Percentiles rank a stretch among this genome's conserved stretches.
Conservation (phyloP, 306 rosid species). For the Fragaria vesca region DNA sequence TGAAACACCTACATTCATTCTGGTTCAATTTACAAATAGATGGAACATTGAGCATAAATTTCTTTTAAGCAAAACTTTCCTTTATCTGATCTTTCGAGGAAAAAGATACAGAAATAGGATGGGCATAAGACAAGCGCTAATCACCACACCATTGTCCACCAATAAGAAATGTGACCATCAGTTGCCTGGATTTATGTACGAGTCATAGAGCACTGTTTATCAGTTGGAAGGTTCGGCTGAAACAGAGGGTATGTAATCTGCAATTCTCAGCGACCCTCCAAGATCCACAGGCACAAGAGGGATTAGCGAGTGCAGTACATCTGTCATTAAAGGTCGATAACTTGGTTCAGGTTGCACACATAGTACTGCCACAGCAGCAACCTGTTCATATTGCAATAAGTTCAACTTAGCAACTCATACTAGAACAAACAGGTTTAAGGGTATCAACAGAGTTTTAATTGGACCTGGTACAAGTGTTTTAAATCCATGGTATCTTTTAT, state of each 20-base stretch:
- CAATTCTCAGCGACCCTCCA: slow-evolving; percentile 77
- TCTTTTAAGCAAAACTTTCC: neutral
- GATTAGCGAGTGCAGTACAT: slow-evolving; percentile 86
- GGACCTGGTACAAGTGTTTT: slow-evolving; percentile 91
- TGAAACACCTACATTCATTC: slow-evolving; percentile 1
- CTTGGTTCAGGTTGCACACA: slow-evolving; percentile 93
- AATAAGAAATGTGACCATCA: neutral
- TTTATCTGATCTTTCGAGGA: neutral
- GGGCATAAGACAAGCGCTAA: neutral
- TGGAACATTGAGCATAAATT: neutral
- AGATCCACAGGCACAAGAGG: slow-evolving; percentile 79
- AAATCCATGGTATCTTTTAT: slow-evolving; percentile 83
- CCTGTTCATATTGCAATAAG: slow-evolving; percentile 43
- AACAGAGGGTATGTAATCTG: slow-evolving; percentile 34
- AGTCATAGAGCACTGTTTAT: slow-evolving; percentile 7
- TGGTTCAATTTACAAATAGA: slow-evolving; percentile 12
- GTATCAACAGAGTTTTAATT: slow-evolving; percentile 15
- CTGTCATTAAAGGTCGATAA: slow-evolving; percentile 85
- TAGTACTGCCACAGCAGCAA: slow-evolving; percentile 92
- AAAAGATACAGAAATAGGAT: neutral
- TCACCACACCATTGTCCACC: neutral
- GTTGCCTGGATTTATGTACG: neutral
- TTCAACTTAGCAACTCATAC: slow-evolving; percentile 16
- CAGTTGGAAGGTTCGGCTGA: slow-evolving; percentile 23
- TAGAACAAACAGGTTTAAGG: slow-evolving; percentile 3